phyloP scores from a whole-genome alignment of 1,139 yeast species.

The Saccharomyces pastorianus region DNA sequence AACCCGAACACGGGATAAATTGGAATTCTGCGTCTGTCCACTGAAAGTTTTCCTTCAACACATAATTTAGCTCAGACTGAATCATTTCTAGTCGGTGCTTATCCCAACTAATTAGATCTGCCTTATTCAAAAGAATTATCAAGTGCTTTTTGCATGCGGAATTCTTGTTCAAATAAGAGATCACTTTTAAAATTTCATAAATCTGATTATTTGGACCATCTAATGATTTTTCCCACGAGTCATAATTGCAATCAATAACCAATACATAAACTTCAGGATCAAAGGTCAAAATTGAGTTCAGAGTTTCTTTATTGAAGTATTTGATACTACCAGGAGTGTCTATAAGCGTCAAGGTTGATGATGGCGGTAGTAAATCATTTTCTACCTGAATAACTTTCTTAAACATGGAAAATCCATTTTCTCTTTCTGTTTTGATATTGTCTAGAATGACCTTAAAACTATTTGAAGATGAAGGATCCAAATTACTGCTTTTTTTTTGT shows the following conservation, averaged over 20 bases:
- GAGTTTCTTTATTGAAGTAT: conserved; percentile 68
- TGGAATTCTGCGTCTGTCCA: neutral
- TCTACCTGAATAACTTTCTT: conserved; percentile 40
- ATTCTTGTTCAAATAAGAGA: conserved; percentile 15
- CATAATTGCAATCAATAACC: conserved; percentile 47
- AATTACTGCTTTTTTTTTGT: conserved; percentile 60
- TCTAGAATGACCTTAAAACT: conserved; percentile 86
- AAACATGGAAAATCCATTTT: conserved; percentile 70
- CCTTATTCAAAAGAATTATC: conserved; percentile 63
- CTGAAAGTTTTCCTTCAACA: neutral
- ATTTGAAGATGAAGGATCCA: conserved; percentile 80
- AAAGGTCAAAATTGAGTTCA: conserved; percentile 25
- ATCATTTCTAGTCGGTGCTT: conserved; percentile 50
- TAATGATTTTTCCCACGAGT: conserved; percentile 68
- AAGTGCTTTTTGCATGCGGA: conserved; percentile 58
- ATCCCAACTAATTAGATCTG: conserved; percentile 60
- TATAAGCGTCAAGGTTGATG: conserved; percentile 54
- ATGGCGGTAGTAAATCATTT: conserved; percentile 25
- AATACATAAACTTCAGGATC: conserved; percentile 33
- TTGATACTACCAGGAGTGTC: conserved; percentile 80
- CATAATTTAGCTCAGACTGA: conserved; percentile 38
- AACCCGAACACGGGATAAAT: neutral
- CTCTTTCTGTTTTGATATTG: conserved; percentile 68
- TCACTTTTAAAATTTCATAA: neutral
- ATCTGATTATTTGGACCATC: conserved; percentile 1